Percentiles rank a stretch among this genome's conserved stretches.
phyloP scores from a whole-genome alignment of 306 rosid species.

The Sophora flavescens region DNA sequence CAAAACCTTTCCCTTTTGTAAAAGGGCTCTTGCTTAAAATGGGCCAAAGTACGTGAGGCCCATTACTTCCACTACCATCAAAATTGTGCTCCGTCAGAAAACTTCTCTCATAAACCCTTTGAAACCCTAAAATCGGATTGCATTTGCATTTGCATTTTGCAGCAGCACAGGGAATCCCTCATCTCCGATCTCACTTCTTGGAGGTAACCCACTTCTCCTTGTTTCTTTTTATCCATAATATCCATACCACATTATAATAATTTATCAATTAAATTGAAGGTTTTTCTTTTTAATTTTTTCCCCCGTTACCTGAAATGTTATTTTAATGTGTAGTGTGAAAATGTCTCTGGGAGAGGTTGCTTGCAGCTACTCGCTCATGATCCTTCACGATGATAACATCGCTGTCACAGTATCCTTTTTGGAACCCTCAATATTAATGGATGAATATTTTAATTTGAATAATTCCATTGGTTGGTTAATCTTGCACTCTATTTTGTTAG shows the following conservation, averaged over 20 bases:
- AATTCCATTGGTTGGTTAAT: not conserved
- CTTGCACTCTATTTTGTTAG: not conserved
- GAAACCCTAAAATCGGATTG: slow-evolving; percentile 22
- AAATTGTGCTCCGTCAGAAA: not conserved
- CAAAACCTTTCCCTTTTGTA: too few species aligned
- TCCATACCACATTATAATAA: slow-evolving; percentile 9
- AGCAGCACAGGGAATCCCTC: not conserved
- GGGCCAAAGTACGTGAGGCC: not conserved
- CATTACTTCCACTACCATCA: not conserved
- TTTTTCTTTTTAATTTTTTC: not conserved
- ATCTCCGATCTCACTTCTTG: not conserved
- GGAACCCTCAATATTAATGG: not conserved
- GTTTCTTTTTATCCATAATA: not conserved
- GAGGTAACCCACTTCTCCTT: slow-evolving; percentile 8
- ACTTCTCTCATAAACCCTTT: not conserved
- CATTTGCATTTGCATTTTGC: slow-evolving; percentile 12
- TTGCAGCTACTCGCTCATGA: slow-evolving; percentile 62
- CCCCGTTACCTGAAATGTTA: not conserved
- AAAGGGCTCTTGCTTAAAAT: too few species aligned
- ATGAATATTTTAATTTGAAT: not conserved
- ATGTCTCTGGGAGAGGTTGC: slow-evolving; percentile 72
- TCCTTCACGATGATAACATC: slow-evolving; percentile 69
- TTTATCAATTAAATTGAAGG: not conserved
- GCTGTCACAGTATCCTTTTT: slow-evolving; percentile 67
- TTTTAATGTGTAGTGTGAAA: slow-evolving; percentile 12